Conservation (phyloP, 2,329 filamentous ascomycete species). For the Zymoseptoria brevis region DNA sequence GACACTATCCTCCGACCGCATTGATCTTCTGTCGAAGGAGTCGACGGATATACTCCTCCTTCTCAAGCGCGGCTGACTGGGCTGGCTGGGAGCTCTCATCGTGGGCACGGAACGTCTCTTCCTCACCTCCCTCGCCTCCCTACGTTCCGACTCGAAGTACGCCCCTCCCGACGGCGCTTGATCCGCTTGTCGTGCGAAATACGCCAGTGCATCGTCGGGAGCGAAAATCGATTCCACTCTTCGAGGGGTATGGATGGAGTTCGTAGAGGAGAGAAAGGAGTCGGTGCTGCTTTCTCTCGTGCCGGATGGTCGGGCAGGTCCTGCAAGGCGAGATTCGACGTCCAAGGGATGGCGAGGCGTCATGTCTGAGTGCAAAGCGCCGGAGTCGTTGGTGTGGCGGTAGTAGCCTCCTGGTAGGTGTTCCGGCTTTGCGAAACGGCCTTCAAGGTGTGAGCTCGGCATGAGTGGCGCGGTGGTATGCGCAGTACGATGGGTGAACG, state of each 20-base stretch:
- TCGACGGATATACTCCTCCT: not conserved
- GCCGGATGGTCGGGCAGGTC: not conserved
- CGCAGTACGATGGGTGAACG: slow-evolving; percentile 51
- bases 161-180: slow-evolving; percentile 40
- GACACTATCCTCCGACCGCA: slow-evolving; percentile 9
- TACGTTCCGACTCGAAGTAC: slow-evolving; percentile 31
- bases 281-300: slow-evolving; percentile 22
- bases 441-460: slow-evolving; percentile 67
- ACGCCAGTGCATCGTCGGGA: slow-evolving; percentile 67
- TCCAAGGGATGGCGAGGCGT: slow-evolving; percentile 32
- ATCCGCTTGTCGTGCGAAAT: slow-evolving; percentile 56
- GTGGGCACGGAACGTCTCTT: not conserved
- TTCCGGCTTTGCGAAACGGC: slow-evolving; percentile 67
- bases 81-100: not conserved
- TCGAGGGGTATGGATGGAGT: slow-evolving; percentile 58
- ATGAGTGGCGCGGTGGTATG: slow-evolving; percentile 54
- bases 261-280: slow-evolving; percentile 61
- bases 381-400: slow-evolving; percentile 60
- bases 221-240: slow-evolving; percentile 66
- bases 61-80: too few species aligned
- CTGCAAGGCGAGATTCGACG: slow-evolving; percentile 6
- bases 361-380: slow-evolving; percentile 47
- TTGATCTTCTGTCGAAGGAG: slow-evolving; percentile 4
- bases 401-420: slow-evolving; percentile 62
- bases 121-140: not conserved